Conservation (phyloP, 1,139 yeast genomes). For the Saccharomycopsis hybrid region DNA sequence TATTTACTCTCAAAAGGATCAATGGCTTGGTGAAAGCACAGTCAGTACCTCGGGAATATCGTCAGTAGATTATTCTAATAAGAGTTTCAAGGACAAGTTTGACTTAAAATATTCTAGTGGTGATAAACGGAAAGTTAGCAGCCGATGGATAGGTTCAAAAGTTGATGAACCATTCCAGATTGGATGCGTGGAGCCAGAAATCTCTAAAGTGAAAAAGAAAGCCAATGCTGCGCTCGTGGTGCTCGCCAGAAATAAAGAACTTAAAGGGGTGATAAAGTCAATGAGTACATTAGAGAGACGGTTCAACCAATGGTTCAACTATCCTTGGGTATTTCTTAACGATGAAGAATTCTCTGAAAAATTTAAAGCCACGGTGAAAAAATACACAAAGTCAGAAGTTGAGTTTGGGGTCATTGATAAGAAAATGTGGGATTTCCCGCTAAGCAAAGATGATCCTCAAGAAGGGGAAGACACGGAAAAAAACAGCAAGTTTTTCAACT, state of each 20-base stretch:
- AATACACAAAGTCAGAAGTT: slow-evolving; percentile 50
- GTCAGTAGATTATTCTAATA: slow-evolving; percentile 8
- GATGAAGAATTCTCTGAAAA: slow-evolving; percentile 65
- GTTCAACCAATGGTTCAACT: slow-evolving; percentile 84
- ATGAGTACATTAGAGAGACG: slow-evolving; percentile 73
- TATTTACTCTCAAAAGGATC: too few relatives aligned
- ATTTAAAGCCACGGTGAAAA: slow-evolving; percentile 46
- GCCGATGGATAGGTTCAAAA: slow-evolving; percentile 18
- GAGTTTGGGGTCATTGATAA: slow-evolving; percentile 55
- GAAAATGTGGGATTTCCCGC: slow-evolving; percentile 53
- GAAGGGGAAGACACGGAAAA: too few relatives aligned
- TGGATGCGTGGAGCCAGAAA: slow-evolving; percentile 20
- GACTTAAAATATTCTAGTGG: slow-evolving; percentile 13
- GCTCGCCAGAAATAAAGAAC: slow-evolving; percentile 69
- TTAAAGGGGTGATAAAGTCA: slow-evolving; percentile 61
- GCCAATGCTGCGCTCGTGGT: slow-evolving; percentile 84
- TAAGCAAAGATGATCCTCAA: slow-evolving; percentile 25
- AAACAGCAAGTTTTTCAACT: slow-evolving; percentile 11
- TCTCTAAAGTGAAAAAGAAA: slow-evolving; percentile 13
- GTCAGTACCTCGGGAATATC: slow-evolving; percentile 2
- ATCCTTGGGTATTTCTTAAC: slow-evolving; percentile 84
- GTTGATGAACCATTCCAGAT: slow-evolving; percentile 21
- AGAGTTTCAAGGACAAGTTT: slow-evolving; percentile 18
- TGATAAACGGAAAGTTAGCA: slow-evolving; percentile 14
- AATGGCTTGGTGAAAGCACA: too few relatives aligned